Evolutionary conservation across 208 protist species (phyloP).

Genomic region (Leishmania martiniquensis): DNA sequence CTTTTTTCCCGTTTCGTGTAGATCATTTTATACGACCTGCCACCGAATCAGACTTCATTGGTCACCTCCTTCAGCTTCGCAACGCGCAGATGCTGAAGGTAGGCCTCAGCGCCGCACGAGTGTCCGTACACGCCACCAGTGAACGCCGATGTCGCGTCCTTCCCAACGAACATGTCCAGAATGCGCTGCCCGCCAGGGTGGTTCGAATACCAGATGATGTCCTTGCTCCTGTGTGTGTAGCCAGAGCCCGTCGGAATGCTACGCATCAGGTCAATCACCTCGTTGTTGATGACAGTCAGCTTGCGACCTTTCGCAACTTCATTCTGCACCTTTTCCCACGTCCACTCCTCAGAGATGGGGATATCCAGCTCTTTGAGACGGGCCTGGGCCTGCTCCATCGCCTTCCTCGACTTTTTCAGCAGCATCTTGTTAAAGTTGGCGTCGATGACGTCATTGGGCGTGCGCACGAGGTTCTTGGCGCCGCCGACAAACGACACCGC

Average conservation of each 20-base stretch:
- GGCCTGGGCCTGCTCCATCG: slow-evolving; percentile 40
- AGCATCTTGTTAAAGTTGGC: slow-evolving; percentile 60
- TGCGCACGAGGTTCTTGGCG: slow-evolving; percentile 69
- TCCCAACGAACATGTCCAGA: slow-evolving; percentile 76
- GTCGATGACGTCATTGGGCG: slow-evolving; percentile 64
- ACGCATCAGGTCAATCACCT: slow-evolving; percentile 71
- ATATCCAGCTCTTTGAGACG: slow-evolving; percentile 51
- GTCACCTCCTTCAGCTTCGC: slow-evolving; percentile 40
- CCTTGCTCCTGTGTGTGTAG: slow-evolving; percentile 72
- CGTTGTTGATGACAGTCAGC: slow-evolving; percentile 65
- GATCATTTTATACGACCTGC: not conserved
- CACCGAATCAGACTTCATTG: not conserved
- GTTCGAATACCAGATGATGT: slow-evolving; percentile 65
- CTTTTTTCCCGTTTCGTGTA: no score
- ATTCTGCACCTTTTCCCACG: slow-evolving; percentile 65
- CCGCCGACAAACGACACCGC: slow-evolving; percentile 54
- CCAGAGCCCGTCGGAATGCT: slow-evolving; percentile 54
- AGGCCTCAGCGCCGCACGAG: slow-evolving; percentile 57
- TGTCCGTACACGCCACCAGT: slow-evolving; percentile 76
- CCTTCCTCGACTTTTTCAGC: slow-evolving; percentile 42
- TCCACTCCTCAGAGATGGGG: slow-evolving; percentile 45
- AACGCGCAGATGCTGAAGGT: slow-evolving; percentile 71
- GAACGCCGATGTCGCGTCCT: slow-evolving; percentile 78
- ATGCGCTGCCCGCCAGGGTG: slow-evolving; percentile 83
- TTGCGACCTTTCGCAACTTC: slow-evolving; percentile 67